A percentile compares a stretch with the other conserved stretches of the same genome.
Evolutionary conservation across 2,329 filamentous ascomycete species (phyloP).

Genomic region (Helotiales sp.): DNA sequence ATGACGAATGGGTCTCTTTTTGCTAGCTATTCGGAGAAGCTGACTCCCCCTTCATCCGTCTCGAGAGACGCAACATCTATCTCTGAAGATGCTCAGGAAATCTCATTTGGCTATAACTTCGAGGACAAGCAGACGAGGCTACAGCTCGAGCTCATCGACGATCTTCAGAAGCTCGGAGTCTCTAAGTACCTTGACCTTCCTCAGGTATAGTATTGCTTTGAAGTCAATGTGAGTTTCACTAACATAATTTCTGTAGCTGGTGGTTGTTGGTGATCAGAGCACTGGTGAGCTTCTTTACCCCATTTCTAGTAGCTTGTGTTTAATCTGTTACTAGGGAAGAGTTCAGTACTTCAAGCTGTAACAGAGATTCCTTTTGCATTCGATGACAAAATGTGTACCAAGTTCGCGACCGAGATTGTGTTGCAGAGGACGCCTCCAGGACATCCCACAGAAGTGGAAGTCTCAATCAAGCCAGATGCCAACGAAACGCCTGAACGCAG

Average conservation of each 20-base stretch:
- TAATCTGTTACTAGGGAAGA: conserved; percentile 29
- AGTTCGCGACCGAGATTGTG: conserved; percentile 46
- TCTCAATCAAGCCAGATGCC: conserved; percentile 10
- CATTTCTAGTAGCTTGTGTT: not conserved
- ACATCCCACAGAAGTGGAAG: conserved; percentile 5
- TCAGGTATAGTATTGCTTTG: conserved; percentile 11
- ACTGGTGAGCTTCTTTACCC: conserved; percentile 20
- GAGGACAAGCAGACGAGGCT: conserved; percentile 18
- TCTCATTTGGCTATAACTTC: conserved; percentile 19
- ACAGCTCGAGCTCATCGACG: conserved; percentile 21
- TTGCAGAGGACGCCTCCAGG: conserved; percentile 28
- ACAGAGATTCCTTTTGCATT: conserved; percentile 41
- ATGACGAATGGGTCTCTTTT: not conserved
- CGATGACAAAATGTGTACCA: conserved; percentile 41
- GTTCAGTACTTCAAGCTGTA: conserved; percentile 35
- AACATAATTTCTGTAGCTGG: conserved; percentile 23
- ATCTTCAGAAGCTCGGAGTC: conserved; percentile 20
- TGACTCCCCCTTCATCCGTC: not conserved
- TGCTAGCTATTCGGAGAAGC: not conserved
- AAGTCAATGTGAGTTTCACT: not conserved
- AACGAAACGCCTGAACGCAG: conserved; percentile 8
- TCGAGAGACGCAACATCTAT: not conserved
- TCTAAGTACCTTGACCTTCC: conserved; percentile 19
- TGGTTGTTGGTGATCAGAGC: conserved; percentile 43
- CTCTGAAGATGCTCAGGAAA: not conserved